Evolutionary conservation across 352 stramenopile species (phyloP), one percentile per base, ranked within the genome.

Genomic region (Pythium dissimile): DNA sequence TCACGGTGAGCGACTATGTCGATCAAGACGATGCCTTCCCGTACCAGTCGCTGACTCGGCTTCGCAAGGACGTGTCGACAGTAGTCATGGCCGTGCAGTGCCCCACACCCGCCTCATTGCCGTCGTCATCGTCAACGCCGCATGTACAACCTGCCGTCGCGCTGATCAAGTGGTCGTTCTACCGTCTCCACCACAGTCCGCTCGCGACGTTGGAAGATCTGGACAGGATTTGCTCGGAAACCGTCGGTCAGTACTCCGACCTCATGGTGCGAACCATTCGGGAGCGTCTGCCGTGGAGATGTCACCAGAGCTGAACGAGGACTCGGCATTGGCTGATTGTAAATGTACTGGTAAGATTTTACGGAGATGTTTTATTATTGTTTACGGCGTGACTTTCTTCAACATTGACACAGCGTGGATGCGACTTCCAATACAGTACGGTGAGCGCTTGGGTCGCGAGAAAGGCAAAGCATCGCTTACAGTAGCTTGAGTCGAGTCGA

Each of bases 11-110:
- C 18, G 72, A 85, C 54, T 75, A 60, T 26, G 61, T 68, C 3
- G 66, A 82, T 45, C 49, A 58, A 5, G 75, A 85, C 54, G 72
- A 71, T 12, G 55, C 66, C 31, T 73, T 78, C 44, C 71, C 73
- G 27, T 86, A 81, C 23, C 71, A 65, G 5, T 54, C 69, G 0
- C 18, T 52, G 2, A 53, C 76, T 32, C 73, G 75, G 6, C 54
- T 86, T n/a, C 66, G 75, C 3, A 72, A 76, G 21, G 43, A 54
- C 38, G 20, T 34, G 7, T 24, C 20, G 9, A 30, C 35, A 3
- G 50, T 28, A 9, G 31, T 21, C 2, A 13, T 58, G 7, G 26
- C 45, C 5, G 12, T 46, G 3, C 31, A 44, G 48, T n/a, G n/a
- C n/a, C n/a, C n/a, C n/a, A n/a, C n/a, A n/a, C n/a, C n/a, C n/a